Evolutionary conservation across 192 early-diverging fungal species (phyloP).

Genomic region (Coemansia sp.): DNA sequence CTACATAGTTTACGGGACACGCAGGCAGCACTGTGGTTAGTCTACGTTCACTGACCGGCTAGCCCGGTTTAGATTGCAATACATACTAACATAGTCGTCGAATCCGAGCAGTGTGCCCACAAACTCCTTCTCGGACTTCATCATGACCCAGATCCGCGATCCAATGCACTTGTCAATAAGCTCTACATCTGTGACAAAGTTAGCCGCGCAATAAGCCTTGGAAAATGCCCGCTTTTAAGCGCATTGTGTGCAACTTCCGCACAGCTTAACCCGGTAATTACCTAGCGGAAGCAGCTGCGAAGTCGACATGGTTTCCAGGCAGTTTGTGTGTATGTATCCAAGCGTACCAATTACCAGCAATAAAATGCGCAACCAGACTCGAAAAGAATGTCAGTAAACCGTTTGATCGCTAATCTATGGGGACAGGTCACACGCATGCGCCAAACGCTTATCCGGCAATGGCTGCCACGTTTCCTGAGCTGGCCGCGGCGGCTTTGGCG

Average conservation of each 20-base stretch:
- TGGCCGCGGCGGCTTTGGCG: background rate
- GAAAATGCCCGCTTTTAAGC: too few relatives aligned
- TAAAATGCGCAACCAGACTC: too few relatives aligned
- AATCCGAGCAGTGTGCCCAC: constrained; percentile 93
- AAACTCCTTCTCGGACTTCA: constrained; percentile 98
- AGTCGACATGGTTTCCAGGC: constrained; percentile 25
- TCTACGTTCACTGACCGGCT: background rate
- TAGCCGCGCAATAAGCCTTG: background rate
- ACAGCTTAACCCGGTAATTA: constrained; percentile 11
- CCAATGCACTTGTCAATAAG: constrained; percentile 98
- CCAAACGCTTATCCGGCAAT: background rate
- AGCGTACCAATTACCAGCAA: background rate
- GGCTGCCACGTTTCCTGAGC: background rate
- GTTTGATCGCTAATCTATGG: constrained; percentile 15
- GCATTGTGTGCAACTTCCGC: too few relatives aligned
- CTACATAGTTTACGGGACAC: constrained; percentile 5
- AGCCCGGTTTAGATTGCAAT: constrained; percentile 8
- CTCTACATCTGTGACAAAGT: constrained; percentile 55
- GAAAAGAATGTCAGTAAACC: too few relatives aligned
- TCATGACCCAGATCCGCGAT: constrained; percentile 93
- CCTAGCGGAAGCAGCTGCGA: constrained; percentile 53
- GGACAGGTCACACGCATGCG: constrained; percentile 4
- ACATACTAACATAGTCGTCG: constrained; percentile 89
- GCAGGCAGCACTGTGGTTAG: background rate
- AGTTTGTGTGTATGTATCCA: background rate